A percentile compares a stretch with the other conserved stretches of the same genome.
These are phyloP conservation scores for Hyaloscypha bicolor DNA, from an alignment of 495 filamentous ascomycete genomes.

Conservation along the genomic window DNA sequence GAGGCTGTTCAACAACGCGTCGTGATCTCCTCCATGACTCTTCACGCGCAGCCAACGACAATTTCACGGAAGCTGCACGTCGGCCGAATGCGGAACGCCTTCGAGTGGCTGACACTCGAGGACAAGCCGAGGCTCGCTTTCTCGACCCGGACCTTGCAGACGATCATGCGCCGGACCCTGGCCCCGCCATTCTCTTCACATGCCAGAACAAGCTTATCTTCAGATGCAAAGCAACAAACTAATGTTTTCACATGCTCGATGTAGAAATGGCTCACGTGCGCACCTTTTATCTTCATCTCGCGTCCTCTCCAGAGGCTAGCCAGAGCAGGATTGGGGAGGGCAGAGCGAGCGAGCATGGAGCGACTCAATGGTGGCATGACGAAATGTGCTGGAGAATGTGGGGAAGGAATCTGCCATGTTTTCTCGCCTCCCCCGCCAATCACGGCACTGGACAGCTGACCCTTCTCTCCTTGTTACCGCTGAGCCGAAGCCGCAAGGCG, in stretches of 20 bases:
- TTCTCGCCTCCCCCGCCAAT: neutral
- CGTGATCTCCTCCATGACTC: too few species aligned
- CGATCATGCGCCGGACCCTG: neutral
- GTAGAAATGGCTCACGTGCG: neutral
- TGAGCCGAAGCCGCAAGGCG: neutral
- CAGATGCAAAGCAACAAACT: neutral
- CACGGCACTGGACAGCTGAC: neutral
- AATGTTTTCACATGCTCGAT: neutral
- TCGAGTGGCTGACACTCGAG: neutral
- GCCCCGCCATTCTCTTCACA: neutral
- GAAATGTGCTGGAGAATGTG: neutral
- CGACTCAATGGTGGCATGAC: neutral
- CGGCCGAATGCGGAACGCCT: neutral
- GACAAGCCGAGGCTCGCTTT: neutral
- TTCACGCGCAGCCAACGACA: neutral
- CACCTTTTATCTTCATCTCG: neutral
- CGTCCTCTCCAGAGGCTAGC: neutral
- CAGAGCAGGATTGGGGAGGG: neutral
- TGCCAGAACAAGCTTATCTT: neutral
- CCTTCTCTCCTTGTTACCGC: constrained; percentile 1
- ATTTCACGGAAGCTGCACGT: neutral
- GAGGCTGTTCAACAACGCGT: too few species aligned
- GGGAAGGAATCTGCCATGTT: neutral
- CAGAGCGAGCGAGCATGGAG: neutral
- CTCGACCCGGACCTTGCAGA: neutral